phyloP scores from a whole-genome alignment of 768 basidiomycete species.

The Pisolithus microcarpus region DNA sequence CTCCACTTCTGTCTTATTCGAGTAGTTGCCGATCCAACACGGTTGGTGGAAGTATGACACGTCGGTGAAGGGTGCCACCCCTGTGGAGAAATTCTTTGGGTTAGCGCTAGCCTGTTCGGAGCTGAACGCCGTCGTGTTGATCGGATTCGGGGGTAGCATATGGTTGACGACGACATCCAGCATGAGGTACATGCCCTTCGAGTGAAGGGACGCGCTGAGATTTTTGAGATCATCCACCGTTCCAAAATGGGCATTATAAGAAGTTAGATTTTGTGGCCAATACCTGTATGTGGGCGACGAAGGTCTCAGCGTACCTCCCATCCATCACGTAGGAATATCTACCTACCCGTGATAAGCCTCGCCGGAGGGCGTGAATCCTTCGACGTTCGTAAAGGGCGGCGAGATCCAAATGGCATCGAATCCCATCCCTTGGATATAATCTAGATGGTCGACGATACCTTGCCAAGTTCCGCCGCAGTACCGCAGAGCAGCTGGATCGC shows the following conservation, averaged over 20 bases:
- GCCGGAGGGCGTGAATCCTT: constrained; percentile 42
- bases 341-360: constrained; percentile 51
- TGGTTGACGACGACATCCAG: constrained; percentile 60
- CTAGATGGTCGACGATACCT: constrained; percentile 45
- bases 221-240: constrained; percentile 42
- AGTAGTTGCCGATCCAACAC: constrained; percentile 37
- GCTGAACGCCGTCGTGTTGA: constrained; percentile 12
- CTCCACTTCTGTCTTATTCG: constrained; percentile 43
- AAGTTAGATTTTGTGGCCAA: constrained; percentile 43
- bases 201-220: constrained; percentile 41
- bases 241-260: constrained; percentile 50
- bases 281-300: constrained; percentile 28
- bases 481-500: constrained; percentile 39
- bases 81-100: constrained; percentile 6
- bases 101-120: too few species aligned
- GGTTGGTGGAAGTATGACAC: constrained; percentile 33
- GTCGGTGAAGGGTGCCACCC: constrained; percentile 26
- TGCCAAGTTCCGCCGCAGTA: constrained; percentile 57
- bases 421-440: constrained; percentile 59
- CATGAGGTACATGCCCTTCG: constrained; percentile 53
- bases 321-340: background rate
- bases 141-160: constrained; percentile 34
- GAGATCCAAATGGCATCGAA: constrained; percentile 57
- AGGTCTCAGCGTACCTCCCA: background rate
- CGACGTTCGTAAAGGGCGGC: constrained; percentile 44